These are phyloP conservation scores for Globisporangium megalacanthum DNA, from an alignment of 352 stramenopile species.

Conservation along the genomic window DNA sequence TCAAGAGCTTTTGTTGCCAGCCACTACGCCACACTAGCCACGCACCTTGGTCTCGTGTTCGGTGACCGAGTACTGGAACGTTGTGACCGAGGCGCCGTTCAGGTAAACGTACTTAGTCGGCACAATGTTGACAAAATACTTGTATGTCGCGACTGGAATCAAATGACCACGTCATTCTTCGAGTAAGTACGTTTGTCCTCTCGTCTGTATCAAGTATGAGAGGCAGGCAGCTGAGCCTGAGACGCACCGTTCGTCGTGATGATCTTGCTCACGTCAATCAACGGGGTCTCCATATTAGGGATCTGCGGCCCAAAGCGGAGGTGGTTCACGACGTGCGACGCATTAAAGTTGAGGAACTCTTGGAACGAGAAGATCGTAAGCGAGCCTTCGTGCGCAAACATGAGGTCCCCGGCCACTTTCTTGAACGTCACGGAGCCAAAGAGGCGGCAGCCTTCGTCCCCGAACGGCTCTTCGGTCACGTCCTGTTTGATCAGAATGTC, in stretches of 20 bases:
- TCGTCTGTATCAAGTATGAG: not conserved
- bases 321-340: conserved; percentile 76
- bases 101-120: conserved; percentile 82
- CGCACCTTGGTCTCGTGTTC: conserved; percentile 61
- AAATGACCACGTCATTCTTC: not conserved
- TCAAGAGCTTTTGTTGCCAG: not conserved
- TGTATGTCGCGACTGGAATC: conserved; percentile 75
- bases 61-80: conserved; percentile 87
- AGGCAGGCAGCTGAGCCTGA: not conserved
- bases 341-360: conserved; percentile 89
- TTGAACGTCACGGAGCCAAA: conserved; percentile 62
- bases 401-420: conserved; percentile 80
- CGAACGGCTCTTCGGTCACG: conserved; percentile 50
- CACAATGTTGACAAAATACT: conserved; percentile 86
- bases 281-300: conserved; percentile 80
- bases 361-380: conserved; percentile 84
- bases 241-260: conserved; percentile 67
- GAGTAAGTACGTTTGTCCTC: not conserved
- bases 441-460: conserved; percentile 73
- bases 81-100: conserved; percentile 55
- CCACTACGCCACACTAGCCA: not conserved
- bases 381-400: conserved; percentile 80
- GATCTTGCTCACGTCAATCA: conserved; percentile 83
- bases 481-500: conserved; percentile 70
- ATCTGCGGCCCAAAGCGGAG: conserved; percentile 75